Evolutionary conservation across 257 asterid genomes (phyloP).

Genomic region (Petunia axillaris): DNA sequence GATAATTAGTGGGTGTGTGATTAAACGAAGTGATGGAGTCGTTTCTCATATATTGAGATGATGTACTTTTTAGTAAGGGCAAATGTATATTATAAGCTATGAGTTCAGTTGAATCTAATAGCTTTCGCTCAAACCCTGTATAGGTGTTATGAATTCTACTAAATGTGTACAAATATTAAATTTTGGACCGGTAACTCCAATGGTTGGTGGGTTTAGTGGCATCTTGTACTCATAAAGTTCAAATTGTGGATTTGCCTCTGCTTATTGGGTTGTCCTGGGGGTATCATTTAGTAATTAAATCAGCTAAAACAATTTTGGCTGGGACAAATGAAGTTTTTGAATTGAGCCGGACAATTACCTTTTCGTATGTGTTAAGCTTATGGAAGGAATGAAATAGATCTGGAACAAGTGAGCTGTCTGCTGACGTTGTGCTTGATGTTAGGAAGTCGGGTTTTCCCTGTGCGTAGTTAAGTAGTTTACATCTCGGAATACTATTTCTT

Average conservation of each 20-base stretch:
- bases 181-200: no score
- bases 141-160: no score
- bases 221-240: no score
- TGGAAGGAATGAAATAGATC: background rate
- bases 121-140: no score
- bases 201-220: no score
- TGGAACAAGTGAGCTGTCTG: background rate
- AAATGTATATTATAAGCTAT: no score
- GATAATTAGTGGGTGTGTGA: slow-evolving; percentile 4
- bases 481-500: background rate
- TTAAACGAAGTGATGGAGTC: background rate
- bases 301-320: background rate
- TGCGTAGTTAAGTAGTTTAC: background rate
- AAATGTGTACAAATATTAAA: no score
- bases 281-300: background rate
- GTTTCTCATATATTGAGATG: background rate
- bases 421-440: background rate
- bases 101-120: no score
- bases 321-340: slow-evolving; percentile 18
- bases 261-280: background rate
- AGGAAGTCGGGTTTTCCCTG: background rate
- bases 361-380: background rate
- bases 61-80: no score
- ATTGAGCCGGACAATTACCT: background rate
- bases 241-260: no score